These are phyloP conservation scores for Gnomoniopsis smithogilvyi DNA, from an alignment of 2,329 filamentous ascomycete species.

Conservation along the genomic window DNA sequence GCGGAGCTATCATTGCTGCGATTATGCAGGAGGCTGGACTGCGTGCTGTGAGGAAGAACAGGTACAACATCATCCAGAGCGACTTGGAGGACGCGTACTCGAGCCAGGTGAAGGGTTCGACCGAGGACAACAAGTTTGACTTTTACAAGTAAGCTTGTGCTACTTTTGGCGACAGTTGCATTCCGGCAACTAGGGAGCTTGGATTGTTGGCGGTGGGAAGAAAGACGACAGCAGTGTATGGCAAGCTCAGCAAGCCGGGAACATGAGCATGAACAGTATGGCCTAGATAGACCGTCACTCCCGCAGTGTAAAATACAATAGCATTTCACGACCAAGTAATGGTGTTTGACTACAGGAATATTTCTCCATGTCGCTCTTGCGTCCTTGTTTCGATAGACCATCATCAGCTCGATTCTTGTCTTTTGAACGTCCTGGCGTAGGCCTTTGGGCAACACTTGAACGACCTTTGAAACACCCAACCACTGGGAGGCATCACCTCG, in stretches of 20 bases:
- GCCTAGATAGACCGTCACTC: not conserved
- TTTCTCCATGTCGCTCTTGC: no score
- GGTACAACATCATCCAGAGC: constrained; percentile 98
- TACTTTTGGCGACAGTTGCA: not conserved
- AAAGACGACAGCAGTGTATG: not conserved
- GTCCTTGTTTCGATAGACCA: no score
- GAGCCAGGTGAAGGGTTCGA: constrained; percentile 83
- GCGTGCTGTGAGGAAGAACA: constrained; percentile 91
- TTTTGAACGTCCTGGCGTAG: no score
- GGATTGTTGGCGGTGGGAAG: not conserved
- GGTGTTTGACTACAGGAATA: no score
- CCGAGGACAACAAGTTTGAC: constrained; percentile 73
- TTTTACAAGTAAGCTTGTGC: constrained; percentile 71
- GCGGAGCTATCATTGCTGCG: constrained; percentile 92
- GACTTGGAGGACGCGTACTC: constrained; percentile 98
- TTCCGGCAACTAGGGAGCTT: not conserved
- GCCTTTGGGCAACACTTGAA: no score
- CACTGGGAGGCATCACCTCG: no score
- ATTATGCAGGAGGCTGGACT: constrained; percentile 99
- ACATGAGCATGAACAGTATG: not conserved
- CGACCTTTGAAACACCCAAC: no score
- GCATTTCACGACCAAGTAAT: constrained; percentile 1
- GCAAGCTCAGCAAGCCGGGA: not conserved
- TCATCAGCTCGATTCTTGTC: no score
- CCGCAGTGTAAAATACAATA: constrained; percentile 19